phyloP scores from a whole-genome alignment of 2,329 filamentous ascomycete species.

The Ceratocystis alfenasii region DNA sequence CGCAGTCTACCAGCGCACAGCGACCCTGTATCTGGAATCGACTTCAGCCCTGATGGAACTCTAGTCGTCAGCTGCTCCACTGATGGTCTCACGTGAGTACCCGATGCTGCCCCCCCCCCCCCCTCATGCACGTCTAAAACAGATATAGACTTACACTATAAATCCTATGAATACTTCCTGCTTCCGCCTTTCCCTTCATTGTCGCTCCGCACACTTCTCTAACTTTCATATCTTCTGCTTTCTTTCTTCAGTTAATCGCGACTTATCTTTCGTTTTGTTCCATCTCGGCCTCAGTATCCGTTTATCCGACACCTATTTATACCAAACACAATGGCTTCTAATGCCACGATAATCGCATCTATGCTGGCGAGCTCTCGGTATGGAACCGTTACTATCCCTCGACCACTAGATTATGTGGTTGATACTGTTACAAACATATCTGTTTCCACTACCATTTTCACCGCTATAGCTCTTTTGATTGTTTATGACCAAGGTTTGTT shows the following conservation, averaged over 20 bases:
- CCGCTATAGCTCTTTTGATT: slow-evolving; percentile 57
- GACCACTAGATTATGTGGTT: slow-evolving; percentile 45
- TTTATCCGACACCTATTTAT: not conserved
- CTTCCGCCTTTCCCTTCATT: not conserved
- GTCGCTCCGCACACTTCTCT: not conserved
- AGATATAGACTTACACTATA: not conserved
- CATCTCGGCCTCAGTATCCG: not conserved
- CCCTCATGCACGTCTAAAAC: not conserved
- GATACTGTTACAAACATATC: slow-evolving; percentile 39
- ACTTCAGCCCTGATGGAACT: no score
- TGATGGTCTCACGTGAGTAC: no score
- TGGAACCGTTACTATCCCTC: slow-evolving; percentile 39
- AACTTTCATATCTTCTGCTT: not conserved
- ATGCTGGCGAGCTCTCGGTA: slow-evolving; percentile 51
- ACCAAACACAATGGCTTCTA: slow-evolving; percentile 33
- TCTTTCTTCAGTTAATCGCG: not conserved
- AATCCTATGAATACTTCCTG: not conserved
- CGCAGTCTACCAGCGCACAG: no score
- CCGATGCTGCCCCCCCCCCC: no score
- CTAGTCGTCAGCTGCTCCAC: no score
- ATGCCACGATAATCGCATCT: slow-evolving; percentile 54
- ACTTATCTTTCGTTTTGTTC: not conserved
- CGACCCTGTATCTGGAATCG: no score
- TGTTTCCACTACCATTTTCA: slow-evolving; percentile 39
- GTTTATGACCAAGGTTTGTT: slow-evolving; percentile 80